Base-by-base conservation (phyloP, 208 protist genomes). In the Kentomonas sorsogonicus region DNA sequence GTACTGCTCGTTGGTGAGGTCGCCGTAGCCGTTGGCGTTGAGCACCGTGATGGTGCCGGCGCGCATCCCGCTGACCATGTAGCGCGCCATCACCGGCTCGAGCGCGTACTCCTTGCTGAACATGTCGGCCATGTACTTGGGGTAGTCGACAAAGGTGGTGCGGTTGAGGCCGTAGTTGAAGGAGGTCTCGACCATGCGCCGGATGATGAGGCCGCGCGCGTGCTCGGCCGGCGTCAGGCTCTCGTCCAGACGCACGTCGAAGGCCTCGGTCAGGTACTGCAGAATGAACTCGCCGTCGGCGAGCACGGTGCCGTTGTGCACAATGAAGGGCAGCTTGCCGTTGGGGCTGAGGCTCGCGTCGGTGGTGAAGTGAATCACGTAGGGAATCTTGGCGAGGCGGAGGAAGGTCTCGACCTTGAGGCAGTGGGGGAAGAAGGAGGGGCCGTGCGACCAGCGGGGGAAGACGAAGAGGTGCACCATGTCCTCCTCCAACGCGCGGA, bases 331-430 rank as follows among this genome's bases (percentile, higher is more conserved):
- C 25, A 89, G 59, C 1, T 70, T 65, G 7, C 71, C 67, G 30
- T 73, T 86, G 22, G 82, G 82, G 15, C 74, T 83, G 18, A 77
- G 51, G 40, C 64, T 71, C 18, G 67, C 60, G 45, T 89, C 75
- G n/a, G 74, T 72, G 27, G 68, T 82, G 61, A 86, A 83, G 75
- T 89, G 78, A 11, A 72, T 68, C 15, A 74, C 66, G 61, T 89
- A 89, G 13, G 82, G 74, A 30, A 86, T 78, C 65, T 80, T 83
- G 10, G 74, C 82, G 1, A 89, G 59, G 23, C 82, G 77, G 44
- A 89, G 65, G 51, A 86, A 86, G 45, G 77, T 75, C 61, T 89
- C 82, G 20, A 89, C 57, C 60, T 81, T 83, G 5, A 86, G 56
- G 53, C 82, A 89, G 30, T 73, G 72, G 3, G 78, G 63, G 38